Conservation (phyloP, 768 basidiomycete genomes). For the Lepiota brunneoincarnata region DNA sequence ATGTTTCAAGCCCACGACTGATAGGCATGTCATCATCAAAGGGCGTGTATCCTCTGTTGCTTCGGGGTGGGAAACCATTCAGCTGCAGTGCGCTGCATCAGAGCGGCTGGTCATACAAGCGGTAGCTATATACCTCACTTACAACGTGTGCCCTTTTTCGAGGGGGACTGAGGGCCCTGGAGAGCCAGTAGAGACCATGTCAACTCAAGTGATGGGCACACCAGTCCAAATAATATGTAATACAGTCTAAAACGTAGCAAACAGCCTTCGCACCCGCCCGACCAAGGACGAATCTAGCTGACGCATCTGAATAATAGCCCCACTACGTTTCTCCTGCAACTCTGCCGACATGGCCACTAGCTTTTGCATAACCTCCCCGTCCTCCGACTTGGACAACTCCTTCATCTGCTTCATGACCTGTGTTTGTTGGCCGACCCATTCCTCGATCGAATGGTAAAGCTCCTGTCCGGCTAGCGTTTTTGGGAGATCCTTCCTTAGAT, state of each 20-base stretch:
- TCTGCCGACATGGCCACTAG: neutral
- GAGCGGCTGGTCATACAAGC: too few species aligned
- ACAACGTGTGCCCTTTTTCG: too few species aligned
- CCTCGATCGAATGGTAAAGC: neutral
- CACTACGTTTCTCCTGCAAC: neutral
- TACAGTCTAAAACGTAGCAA: neutral
- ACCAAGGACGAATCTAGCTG: neutral
- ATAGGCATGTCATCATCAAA: too few species aligned
- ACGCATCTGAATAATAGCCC: neutral
- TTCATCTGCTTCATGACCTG: neutral
- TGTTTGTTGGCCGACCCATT: neutral
- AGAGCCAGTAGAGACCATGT: too few species aligned
- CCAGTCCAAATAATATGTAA: too few species aligned
- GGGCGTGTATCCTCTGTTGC: too few species aligned
- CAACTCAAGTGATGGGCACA: too few species aligned
- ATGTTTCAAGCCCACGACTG: too few species aligned
- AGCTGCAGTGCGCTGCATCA: too few species aligned
- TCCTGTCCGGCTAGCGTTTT: neutral
- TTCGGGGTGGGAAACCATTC: too few species aligned
- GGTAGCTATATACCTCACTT: too few species aligned
- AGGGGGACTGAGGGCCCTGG: too few species aligned
- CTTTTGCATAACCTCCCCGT: neutral
- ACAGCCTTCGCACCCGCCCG: neutral
- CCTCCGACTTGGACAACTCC: neutral
- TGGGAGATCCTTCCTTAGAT: neutral